Percentiles rank a stretch among this genome's conserved stretches.
These are phyloP conservation scores for Aspergillus terreus DNA, from an alignment of 2,329 filamentous ascomycete genomes.

Conservation along the genomic window DNA sequence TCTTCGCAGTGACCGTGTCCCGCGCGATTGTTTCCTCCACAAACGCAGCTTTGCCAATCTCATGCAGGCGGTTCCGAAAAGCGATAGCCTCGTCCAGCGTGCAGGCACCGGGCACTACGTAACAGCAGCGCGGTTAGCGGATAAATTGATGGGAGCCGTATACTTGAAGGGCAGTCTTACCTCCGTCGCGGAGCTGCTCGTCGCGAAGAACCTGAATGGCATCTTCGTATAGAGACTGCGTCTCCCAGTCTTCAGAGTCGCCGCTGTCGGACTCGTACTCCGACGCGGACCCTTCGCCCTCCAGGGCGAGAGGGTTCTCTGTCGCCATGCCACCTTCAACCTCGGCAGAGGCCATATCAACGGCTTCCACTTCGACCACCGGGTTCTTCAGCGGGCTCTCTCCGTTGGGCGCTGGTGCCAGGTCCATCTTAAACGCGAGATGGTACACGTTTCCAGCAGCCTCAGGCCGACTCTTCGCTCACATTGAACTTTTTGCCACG, in stretches of 20 bases:
- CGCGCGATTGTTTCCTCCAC: constrained; percentile 67
- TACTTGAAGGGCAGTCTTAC: constrained; percentile 39
- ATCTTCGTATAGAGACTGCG: constrained; percentile 62
- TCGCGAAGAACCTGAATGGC: constrained; percentile 57
- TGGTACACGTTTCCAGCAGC: constrained; percentile 28
- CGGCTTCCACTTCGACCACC: constrained; percentile 34
- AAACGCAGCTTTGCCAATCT: constrained; percentile 74
- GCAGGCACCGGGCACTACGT: constrained; percentile 52
- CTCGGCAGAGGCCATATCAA: constrained; percentile 24
- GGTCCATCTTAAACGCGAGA: constrained; percentile 37
- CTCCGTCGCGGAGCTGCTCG: constrained; percentile 44
- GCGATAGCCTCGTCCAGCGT: constrained; percentile 65
- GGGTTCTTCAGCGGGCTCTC: constrained; percentile 33
- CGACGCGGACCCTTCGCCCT: constrained; percentile 30
- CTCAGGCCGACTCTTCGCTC: constrained; percentile 25
- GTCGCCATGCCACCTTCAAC: constrained; percentile 18
- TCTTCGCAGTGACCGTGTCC: constrained; percentile 70
- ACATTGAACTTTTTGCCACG: constrained; percentile 31
- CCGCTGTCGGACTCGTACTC: constrained; percentile 35
- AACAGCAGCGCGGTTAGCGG: not conserved
- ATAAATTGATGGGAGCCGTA: not conserved
- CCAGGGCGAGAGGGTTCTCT: constrained; percentile 24
- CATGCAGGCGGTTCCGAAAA: constrained; percentile 68
- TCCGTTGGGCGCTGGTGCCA: constrained; percentile 32
- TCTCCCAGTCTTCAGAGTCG: constrained; percentile 52